Evolutionary conservation across 352 stramenopile genomes (phyloP).

Genomic region (Pythium brachiatum): DNA sequence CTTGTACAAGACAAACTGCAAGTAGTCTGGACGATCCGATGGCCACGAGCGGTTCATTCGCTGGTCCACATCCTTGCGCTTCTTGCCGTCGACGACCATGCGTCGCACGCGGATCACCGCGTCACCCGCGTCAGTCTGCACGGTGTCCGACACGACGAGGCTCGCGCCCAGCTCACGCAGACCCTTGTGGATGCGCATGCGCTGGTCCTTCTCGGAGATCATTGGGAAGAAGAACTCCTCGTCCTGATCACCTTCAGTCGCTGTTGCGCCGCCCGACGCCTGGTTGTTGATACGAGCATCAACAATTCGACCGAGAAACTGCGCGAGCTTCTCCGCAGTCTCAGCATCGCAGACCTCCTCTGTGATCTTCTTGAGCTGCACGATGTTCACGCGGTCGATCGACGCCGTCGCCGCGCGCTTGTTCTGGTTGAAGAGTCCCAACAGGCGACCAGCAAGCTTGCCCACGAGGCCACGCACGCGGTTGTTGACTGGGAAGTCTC

Average conservation of each 20-base stretch:
- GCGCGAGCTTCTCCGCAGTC: constrained; percentile 36
- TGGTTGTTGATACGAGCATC: constrained; percentile 20
- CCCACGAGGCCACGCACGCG: constrained; percentile 54
- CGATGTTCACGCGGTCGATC: constrained; percentile 40
- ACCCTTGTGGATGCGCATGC: constrained; percentile 81
- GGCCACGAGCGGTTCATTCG: constrained; percentile 51
- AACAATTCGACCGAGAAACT: constrained; percentile 39
- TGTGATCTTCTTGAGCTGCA: constrained; percentile 42
- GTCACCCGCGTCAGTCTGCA: constrained; percentile 60
- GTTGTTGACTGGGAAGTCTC: constrained; percentile 21
- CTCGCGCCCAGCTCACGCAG: constrained; percentile 69
- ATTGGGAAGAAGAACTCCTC: constrained; percentile 64
- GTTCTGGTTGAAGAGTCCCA: constrained; percentile 65
- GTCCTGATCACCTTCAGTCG: constrained; percentile 16
- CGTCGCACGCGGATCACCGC: constrained; percentile 75
- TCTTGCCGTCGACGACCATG: constrained; percentile 80
- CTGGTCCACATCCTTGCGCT: constrained; percentile 81
- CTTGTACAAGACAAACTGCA: constrained; percentile 96
- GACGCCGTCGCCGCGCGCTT: constrained; percentile 41
- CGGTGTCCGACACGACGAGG: constrained; percentile 83
- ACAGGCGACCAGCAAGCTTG: constrained; percentile 47
- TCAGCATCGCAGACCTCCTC: constrained; percentile 40
- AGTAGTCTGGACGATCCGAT: constrained; percentile 80
- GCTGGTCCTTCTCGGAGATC: constrained; percentile 81
- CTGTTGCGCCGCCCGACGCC: not conserved